Conservation (phyloP, 768 basidiomycete species). For the Phanerodontia chrysosporium region DNA sequence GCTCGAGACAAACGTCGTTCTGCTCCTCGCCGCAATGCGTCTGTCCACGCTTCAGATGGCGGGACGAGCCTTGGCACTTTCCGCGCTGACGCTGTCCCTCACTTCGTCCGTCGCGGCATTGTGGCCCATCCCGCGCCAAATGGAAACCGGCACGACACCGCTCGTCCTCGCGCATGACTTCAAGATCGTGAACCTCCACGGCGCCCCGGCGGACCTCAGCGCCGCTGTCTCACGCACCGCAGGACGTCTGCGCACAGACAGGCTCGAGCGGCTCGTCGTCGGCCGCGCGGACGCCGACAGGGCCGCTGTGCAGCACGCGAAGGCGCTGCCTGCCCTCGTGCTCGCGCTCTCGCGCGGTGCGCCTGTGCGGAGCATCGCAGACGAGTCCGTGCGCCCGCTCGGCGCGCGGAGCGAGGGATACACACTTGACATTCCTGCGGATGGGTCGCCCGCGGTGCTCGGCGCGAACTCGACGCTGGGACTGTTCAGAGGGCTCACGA, state of each 20-base stretch:
- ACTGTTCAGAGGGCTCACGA: constrained; percentile 66
- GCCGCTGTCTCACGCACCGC: constrained; percentile 52
- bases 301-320: constrained; percentile 32
- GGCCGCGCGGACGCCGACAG: constrained; percentile 51
- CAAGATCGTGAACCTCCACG: constrained; percentile 38
- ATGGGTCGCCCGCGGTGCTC: constrained; percentile 48
- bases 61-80: not conserved
- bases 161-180: constrained; percentile 43
- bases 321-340: constrained; percentile 35
- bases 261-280: constrained; percentile 51
- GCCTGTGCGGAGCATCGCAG: constrained; percentile 38
- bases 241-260: constrained; percentile 42
- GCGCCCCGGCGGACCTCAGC: constrained; percentile 48
- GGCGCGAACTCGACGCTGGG: constrained; percentile 62
- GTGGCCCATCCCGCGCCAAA: constrained; percentile 33
- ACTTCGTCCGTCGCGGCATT: constrained; percentile 6
- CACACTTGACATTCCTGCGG: constrained; percentile 45
- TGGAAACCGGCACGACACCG: constrained; percentile 24
- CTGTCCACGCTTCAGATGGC: not conserved
- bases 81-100: not conserved
- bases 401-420: constrained; percentile 55
- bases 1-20: not conserved
- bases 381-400: constrained; percentile 45
- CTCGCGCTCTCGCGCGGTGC: constrained; percentile 32
- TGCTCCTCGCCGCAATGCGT: not conserved